These are phyloP conservation scores for Tricladium varicosporioides DNA, from an alignment of 2,329 filamentous ascomycete genomes.

Conservation along the genomic window DNA sequence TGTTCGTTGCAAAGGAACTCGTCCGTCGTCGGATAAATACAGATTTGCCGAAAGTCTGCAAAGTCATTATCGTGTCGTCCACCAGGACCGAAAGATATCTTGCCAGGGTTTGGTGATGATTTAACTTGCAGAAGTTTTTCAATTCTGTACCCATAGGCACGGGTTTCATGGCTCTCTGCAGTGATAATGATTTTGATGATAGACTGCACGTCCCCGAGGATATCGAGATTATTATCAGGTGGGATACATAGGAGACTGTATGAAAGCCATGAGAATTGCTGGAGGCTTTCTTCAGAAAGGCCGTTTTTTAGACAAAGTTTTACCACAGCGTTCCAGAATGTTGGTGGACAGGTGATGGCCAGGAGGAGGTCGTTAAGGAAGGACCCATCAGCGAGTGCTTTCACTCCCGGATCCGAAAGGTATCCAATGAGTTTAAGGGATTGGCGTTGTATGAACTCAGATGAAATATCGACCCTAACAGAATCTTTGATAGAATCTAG, in stretches of 20 bases:
- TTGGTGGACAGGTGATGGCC: too few relatives aligned
- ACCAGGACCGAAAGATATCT: conserved; percentile 44
- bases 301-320: too few relatives aligned
- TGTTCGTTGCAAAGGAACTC: conserved; percentile 55
- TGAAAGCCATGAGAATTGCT: too few relatives aligned
- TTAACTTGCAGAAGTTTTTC: conserved; percentile 2
- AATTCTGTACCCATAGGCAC: conserved; percentile 6
- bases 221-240: neutral
- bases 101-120: neutral
- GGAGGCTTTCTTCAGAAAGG: too few relatives aligned
- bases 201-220: neutral
- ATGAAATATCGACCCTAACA: neutral
- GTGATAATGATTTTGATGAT: neutral
- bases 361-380: neutral
- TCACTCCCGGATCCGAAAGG: neutral
- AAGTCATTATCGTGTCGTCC: conserved; percentile 73
- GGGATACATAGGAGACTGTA: too few relatives aligned
- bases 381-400: neutral
- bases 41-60: conserved; percentile 55
- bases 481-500: neutral
- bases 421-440: neutral
- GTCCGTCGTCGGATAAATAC: conserved; percentile 61
- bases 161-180: conserved; percentile 1
- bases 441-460: neutral
- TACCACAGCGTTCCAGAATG: too few relatives aligned